Base-by-base conservation (phyloP, 208 protist genomes). In the Crithidia fasciculata region DNA sequence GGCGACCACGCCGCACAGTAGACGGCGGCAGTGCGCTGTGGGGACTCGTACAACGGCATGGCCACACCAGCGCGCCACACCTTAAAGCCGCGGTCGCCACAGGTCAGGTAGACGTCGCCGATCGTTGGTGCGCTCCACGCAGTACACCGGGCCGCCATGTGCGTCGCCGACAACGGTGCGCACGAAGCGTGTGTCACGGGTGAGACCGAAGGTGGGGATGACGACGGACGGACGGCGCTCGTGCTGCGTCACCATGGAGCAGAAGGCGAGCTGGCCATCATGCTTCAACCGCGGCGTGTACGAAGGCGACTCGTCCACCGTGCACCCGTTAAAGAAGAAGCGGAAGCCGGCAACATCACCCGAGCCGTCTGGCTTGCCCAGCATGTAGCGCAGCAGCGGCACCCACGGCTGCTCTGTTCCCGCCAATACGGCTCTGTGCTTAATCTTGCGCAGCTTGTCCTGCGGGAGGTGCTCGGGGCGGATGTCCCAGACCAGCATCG, bases 371-470 rank as follows among this genome's bases (percentile, higher is more conserved):
- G 87, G 86, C 47, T 80, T 84, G 4, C 81, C 74, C 50, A 96
- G 79, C 65, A 87, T 79, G 71, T 92, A 95, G n/a, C 76, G 72
- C 49, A 92, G 74, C 63, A 97, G 72, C 59, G 94, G 94, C 55
- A 96, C 87, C 92, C 94, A 97, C 60, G 91, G 83, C 18, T 94
- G 88, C 63, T 88, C 71, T 5, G 83, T 83, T 39, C 64, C n/a
- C 83, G 28, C 72, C 67, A 12, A 75, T 69, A 61, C 87, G 88
- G 69, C 76, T 84, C 71, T 95, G 62, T 95, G 90, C 79, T 92
- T 92, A 62, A 96, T 88, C 82, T 97, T 97, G 59, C 94, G 91
- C 54, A 95, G 81, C 72, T 96, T 97, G 70, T 97, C 90, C 45
- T 85, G 77, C 47, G 89, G 87, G 47, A 97, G 81, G 73, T 97